Evolutionary conservation across 805 yeast genomes (phyloP).

Genomic region (Teunomyces aglyptinius): DNA sequence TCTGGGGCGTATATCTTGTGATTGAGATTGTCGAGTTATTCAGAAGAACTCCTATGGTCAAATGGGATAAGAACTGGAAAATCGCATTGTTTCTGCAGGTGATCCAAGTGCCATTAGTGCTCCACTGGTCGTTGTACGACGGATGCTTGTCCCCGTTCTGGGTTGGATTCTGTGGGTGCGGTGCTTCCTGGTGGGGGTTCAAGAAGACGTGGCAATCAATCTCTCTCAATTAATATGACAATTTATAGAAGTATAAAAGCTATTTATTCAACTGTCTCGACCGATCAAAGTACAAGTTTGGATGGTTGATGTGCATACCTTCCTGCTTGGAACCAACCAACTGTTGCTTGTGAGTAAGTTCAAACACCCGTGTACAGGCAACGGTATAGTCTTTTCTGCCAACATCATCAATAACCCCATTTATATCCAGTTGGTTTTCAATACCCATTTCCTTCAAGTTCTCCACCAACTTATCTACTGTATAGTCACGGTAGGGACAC

Average conservation of each 20-base stretch:
- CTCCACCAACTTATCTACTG: slow-evolving; percentile 56
- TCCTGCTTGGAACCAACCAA: slow-evolving; percentile 40
- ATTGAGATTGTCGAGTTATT: slow-evolving; percentile 40
- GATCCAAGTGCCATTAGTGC: slow-evolving; percentile 41
- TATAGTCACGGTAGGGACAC: slow-evolving; percentile 84
- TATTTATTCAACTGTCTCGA: slow-evolving; percentile 53
- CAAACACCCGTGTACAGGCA: slow-evolving; percentile 90
- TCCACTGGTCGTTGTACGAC: slow-evolving; percentile 44
- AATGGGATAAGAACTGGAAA: slow-evolving; percentile 37
- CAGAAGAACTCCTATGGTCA: slow-evolving; percentile 38
- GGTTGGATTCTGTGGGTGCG: slow-evolving; percentile 46
- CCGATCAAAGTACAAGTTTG: slow-evolving; percentile 83
- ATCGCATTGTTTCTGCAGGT: slow-evolving; percentile 35
- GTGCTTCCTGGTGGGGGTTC: slow-evolving; percentile 45
- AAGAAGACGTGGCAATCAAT: slow-evolving; percentile 35
- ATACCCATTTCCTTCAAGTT: slow-evolving; percentile 66
- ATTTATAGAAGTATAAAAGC: slow-evolving; percentile 1
- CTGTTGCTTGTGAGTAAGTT: slow-evolving; percentile 55
- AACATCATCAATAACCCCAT: slow-evolving; percentile 65
- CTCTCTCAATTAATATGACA: slow-evolving; percentile 18
- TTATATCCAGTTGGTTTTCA: slow-evolving; percentile 53
- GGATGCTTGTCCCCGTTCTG: slow-evolving; percentile 47
- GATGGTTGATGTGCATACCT: slow-evolving; percentile 72
- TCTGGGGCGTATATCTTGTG: slow-evolving; percentile 42
- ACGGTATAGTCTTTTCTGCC: slow-evolving; percentile 69